phyloP scores from a whole-genome alignment of 805 yeast species.

The Teunomyces atbi region DNA sequence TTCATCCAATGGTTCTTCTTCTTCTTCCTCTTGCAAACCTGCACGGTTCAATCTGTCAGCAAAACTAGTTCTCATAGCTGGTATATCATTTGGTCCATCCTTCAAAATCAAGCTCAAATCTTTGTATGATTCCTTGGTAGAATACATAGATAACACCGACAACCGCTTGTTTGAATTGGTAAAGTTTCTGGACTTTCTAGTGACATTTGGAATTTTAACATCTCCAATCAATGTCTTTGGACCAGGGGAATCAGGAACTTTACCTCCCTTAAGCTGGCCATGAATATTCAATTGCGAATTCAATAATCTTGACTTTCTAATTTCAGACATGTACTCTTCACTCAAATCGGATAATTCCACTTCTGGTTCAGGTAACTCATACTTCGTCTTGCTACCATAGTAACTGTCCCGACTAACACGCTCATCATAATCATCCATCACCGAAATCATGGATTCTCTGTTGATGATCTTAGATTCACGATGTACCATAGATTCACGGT shows the following conservation, averaged over 20 bases:
- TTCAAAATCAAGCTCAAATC: constrained; percentile 48
- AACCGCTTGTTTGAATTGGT: constrained; percentile 63
- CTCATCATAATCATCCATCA: constrained; percentile 20
- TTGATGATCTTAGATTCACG: constrained; percentile 13
- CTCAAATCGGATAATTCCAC: constrained; percentile 36
- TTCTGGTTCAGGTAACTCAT: constrained; percentile 38
- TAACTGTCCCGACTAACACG: constrained; percentile 21
- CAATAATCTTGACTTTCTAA: constrained; percentile 42
- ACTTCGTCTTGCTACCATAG: constrained; percentile 14
- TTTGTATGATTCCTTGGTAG: constrained; percentile 63
- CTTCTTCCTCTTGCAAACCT: constrained; percentile 27
- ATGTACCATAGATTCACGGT: constrained; percentile 9
- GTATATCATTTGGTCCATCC: constrained; percentile 13
- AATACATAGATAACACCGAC: constrained; percentile 69
- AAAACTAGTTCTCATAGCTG: constrained; percentile 37
- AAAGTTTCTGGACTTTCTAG: constrained; percentile 64
- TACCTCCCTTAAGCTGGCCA: constrained; percentile 8
- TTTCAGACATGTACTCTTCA: constrained; percentile 44
- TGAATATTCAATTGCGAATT: constrained; percentile 39
- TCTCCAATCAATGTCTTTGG: constrained; percentile 56
- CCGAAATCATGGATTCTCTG: constrained; percentile 37
- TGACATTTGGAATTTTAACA: constrained; percentile 66
- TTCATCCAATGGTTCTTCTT: constrained; percentile 32
- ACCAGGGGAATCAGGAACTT: constrained; percentile 16
- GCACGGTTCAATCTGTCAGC: constrained; percentile 42